A percentile compares a stretch with the other conserved stretches of the same genome.
Conservation (phyloP, 1,284 basidiomycete genomes). For the Leccinum pachyderme region DNA sequence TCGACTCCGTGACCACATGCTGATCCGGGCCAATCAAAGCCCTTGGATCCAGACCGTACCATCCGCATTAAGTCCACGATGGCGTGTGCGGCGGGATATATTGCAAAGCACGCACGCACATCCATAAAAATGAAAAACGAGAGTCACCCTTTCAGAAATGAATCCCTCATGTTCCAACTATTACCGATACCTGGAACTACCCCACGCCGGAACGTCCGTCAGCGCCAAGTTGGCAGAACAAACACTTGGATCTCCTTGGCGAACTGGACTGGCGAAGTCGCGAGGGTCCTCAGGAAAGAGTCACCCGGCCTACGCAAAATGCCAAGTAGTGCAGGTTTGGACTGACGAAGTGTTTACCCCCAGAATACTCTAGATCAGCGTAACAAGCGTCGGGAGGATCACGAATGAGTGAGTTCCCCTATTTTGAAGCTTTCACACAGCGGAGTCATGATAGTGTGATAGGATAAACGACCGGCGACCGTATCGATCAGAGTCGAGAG, state of each 20-base stretch:
- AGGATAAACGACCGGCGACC: conserved; percentile 18
- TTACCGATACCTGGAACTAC: conserved; percentile 47
- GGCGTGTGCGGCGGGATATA: neutral
- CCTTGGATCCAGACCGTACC: neutral
- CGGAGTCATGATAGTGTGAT: neutral
- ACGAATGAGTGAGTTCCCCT: conserved; percentile 57
- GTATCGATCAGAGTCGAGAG: conserved; percentile 39
- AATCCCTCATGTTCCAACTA: conserved; percentile 54
- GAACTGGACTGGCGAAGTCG: conserved; percentile 51
- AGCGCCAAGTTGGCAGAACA: conserved; percentile 51
- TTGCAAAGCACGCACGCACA: neutral
- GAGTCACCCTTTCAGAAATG: conserved; percentile 51
- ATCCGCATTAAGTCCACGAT: conserved; percentile 15
- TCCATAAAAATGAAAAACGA: neutral
- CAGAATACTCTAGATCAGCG: conserved; percentile 39
- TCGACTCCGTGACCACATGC: neutral
- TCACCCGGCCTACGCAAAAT: conserved; percentile 60
- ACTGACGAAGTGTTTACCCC: conserved; percentile 43
- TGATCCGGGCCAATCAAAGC: neutral
- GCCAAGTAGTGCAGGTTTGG: conserved; percentile 49
- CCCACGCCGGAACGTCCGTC: conserved; percentile 50
- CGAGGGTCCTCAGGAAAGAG: conserved; percentile 66
- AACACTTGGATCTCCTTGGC: conserved; percentile 36
- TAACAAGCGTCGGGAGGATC: conserved; percentile 51
- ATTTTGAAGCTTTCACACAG: neutral